Evolutionary conservation across 2,329 filamentous ascomycete species (phyloP), one percentile per base, ranked within the genome.

Genomic region (Colletotrichum destructivum): DNA sequence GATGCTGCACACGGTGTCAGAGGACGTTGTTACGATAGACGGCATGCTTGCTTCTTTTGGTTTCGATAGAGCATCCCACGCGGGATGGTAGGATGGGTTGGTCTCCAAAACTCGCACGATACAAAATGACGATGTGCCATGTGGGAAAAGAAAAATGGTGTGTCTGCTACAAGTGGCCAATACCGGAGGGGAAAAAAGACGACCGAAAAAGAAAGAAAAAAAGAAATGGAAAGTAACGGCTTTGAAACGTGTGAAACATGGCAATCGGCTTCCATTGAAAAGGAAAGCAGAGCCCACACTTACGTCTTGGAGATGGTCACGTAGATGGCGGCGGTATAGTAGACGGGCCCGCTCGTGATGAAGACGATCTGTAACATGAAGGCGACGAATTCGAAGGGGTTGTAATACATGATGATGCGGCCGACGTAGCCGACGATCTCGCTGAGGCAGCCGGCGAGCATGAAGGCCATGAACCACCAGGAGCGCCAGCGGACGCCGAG

Each of bases 351-450:
- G 72, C 80, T 79, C 4, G 89, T 91, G 62, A 93, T 83, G 79
- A 88, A 91, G 72, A 78, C 86, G 74, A 92, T 91, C 77, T 93
- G 89, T n/a, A 92, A 85, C 78, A 92, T 85, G 77, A 93, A 93
- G 9, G 86, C 89, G 15, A 77, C 77, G 77, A 91, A 87, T 59
- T 78, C 83, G 76, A 90, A 93, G 0, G 90, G 89, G 75, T 92
- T 88, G 55, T 85, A 73, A 73, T 87, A 85, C 70, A 91, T 81
- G 75, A 90, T 77, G 62, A 92, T 82, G 13, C 91, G 85, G 2
- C 90, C 91, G 1, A 82, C 79, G 73, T 93, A 93, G 21, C 91
- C 91, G 44, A 92, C 76, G 13, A 92, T 84, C 75, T 92, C 90
- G 59, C 84, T 82, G 7, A 87, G 51, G 74, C 87, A 89, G 56